Evolutionary conservation across 2,329 filamentous ascomycete genomes (phyloP).

Genomic region (Ilyonectria sp.): DNA sequence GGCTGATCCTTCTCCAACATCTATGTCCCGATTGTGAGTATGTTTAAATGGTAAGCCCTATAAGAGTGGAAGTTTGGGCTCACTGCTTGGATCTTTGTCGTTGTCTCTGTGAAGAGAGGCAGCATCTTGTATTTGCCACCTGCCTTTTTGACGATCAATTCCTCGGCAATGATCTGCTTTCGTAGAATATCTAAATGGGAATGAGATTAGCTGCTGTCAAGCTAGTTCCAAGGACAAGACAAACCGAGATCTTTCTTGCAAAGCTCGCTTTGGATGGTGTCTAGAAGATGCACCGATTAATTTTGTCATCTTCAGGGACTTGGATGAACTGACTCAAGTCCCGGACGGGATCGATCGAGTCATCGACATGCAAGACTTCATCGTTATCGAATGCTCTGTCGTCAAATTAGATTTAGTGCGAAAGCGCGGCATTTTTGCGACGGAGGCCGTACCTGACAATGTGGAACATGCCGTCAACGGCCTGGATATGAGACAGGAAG

Average conservation of each 20-base stretch:
- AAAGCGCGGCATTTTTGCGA: neutral
- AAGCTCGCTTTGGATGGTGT: slow-evolving; percentile 48
- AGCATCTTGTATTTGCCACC: slow-evolving; percentile 63
- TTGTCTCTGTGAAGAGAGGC: slow-evolving; percentile 60
- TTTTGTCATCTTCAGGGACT: neutral
- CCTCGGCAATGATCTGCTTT: slow-evolving; percentile 57
- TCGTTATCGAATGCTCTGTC: slow-evolving; percentile 61
- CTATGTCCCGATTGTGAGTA: slow-evolving; percentile 33
- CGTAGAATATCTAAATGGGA: slow-evolving; percentile 53
- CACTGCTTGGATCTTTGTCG: slow-evolving; percentile 56
- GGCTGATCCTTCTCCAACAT: slow-evolving; percentile 59
- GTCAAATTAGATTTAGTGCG: slow-evolving; percentile 12
- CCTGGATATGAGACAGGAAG: slow-evolving; percentile 62
- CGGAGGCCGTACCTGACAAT: slow-evolving; percentile 54
- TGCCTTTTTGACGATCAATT: slow-evolving; percentile 58
- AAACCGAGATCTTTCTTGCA: slow-evolving; percentile 56
- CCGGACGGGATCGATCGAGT: slow-evolving; percentile 61
- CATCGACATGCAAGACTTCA: slow-evolving; percentile 62
- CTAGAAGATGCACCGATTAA: slow-evolving; percentile 31
- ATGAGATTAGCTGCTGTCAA: slow-evolving; percentile 29
- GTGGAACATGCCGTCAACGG: slow-evolving; percentile 63
- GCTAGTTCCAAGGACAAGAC: neutral
- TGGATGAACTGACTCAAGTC: slow-evolving; percentile 55
- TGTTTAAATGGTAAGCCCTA: neutral
- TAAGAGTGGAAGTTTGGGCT: slow-evolving; percentile 21